A percentile compares a stretch with the other conserved stretches of the same genome.
Conservation (phyloP, 2,329 filamentous ascomycete species). For the Colletotrichum coccodes region DNA sequence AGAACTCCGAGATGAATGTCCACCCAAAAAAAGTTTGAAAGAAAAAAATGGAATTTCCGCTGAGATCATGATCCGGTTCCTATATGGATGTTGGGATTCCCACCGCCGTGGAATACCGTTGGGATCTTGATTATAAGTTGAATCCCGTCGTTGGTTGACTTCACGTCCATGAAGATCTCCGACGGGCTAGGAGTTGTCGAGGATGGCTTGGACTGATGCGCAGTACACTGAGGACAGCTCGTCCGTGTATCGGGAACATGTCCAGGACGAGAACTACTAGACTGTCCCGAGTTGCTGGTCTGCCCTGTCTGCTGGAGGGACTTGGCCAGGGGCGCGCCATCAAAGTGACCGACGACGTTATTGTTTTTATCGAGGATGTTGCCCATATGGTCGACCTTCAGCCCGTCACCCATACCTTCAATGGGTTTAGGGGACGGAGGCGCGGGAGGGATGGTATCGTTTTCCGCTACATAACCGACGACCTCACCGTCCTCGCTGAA, state of each 20-base stretch:
- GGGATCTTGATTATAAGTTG: conserved; percentile 68
- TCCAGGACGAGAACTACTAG: conserved; percentile 1
- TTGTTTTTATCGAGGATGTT: conserved; percentile 58
- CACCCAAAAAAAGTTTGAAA: conserved; percentile 5
- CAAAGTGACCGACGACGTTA: conserved; percentile 58
- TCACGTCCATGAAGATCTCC: conserved; percentile 67
- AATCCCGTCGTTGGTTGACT: conserved; percentile 67
- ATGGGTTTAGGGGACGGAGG: conserved; percentile 41
- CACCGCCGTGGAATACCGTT: conserved; percentile 59
- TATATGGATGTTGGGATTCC: conserved; percentile 44
- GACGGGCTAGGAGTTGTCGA: conserved; percentile 54
- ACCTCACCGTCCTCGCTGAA: conserved; percentile 54
- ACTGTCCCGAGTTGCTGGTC: neutral
- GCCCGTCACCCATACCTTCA: conserved; percentile 47
- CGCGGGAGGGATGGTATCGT: conserved; percentile 43
- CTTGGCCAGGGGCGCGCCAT: conserved; percentile 45
- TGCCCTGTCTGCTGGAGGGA: conserved; percentile 52
- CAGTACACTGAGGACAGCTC: conserved; percentile 37
- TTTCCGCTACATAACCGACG: conserved; percentile 55
- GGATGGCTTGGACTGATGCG: conserved; percentile 41
- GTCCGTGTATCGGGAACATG: conserved; percentile 38
- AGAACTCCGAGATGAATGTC: conserved; percentile 22
- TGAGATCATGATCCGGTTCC: conserved; percentile 31
- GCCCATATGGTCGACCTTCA: conserved; percentile 54
- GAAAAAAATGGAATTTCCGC: too few species aligned